Conservation (phyloP, 495 filamentous ascomycete species). For the Pseudomonodictys pantanalensis region DNA sequence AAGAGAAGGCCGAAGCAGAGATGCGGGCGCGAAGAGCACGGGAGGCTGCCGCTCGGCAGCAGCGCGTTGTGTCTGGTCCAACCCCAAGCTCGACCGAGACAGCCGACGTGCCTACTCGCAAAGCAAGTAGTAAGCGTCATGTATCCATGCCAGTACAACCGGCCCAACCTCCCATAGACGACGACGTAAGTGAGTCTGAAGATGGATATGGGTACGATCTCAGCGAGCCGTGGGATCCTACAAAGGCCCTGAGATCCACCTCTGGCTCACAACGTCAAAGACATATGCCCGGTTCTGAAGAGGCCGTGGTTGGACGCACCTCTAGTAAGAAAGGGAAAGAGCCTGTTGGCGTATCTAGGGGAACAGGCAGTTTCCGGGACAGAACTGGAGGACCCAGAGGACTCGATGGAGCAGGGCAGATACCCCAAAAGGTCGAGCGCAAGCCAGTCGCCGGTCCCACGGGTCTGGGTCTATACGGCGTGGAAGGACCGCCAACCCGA, state of each 20-base stretch:
- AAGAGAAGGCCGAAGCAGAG: conserved; percentile 48
- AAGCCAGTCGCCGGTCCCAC: conserved; percentile 18
- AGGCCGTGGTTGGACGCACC: conserved; percentile 6
- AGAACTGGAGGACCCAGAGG: background rate
- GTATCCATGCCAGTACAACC: conserved; percentile 26
- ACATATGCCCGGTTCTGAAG: conserved; percentile 1
- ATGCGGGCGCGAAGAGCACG: conserved; percentile 20
- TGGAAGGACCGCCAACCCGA: conserved; percentile 11
- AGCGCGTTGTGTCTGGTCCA: conserved; percentile 30
- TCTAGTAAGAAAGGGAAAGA: conserved; percentile 24
- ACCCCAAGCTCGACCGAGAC: conserved; percentile 2
- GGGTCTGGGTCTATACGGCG: conserved; percentile 28
- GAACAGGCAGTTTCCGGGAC: conserved; percentile 29
- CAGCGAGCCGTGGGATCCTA: conserved; percentile 30
- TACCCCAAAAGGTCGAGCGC: background rate
- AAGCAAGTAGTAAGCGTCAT: conserved; percentile 19
- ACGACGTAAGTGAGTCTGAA: conserved; percentile 9
- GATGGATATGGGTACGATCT: conserved; percentile 21
- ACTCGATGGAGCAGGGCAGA: conserved; percentile 5
- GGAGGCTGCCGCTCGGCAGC: conserved; percentile 18
- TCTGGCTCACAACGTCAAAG: conserved; percentile 28
- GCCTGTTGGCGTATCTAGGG: conserved; percentile 19
- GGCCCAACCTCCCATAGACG: background rate
- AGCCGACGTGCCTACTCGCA: conserved; percentile 8
- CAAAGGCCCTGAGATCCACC: background rate